Base-by-base conservation (phyloP, 2,329 filamentous ascomycete species). In the Apiospora sp. region DNA sequence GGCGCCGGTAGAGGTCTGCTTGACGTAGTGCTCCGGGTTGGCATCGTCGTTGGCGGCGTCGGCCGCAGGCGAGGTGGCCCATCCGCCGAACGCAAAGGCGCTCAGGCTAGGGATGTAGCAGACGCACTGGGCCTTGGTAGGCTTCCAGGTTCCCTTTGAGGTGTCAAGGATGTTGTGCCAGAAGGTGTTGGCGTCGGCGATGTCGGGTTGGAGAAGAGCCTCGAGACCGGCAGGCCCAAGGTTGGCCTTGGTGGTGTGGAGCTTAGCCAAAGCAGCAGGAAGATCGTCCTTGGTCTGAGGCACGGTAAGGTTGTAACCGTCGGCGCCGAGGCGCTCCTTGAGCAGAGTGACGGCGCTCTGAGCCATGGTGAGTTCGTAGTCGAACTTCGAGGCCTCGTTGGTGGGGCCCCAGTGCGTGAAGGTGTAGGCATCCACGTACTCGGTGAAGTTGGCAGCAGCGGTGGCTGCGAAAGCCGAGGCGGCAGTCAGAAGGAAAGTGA, bases 1-100 rank as follows among this genome's bases (percentile, higher is more conserved):
- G 3, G 73, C 19, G 5, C 70, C 73, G 24, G 69, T 46, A 6
- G 71, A 72, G 2, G 78, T 79, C 8, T 77, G 61, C 68, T 80
- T 79, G 49, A 74, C 73, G 71, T 80, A 80, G 72, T 79, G 78
- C 74, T 80, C 78, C 10, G 79, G 78, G 37, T 80, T 78, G 30
- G 74, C 78, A 4, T 76, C 75, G 58, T 78, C 71, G 72, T 80
- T 80, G 14, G 74, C 77, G 6, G 74, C 75, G 51, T 80, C 78
- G 19, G 78, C 79, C 2, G 76, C 67, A 13, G 77, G 73, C 1
- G 76, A 75, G 16, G 74, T 72, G 19, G 75, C 76, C 79, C 79
- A 80, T 4, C 72, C 37, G 0, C 73, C 77, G 58, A 80, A 80
- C 0, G 70, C 41, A 43, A 67, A 27, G 30, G 74, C 77, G 16